A percentile compares a stretch with the other conserved stretches of the same genome.
These are phyloP conservation scores for Colletotrichum phormii DNA, from an alignment of 2,329 filamentous ascomycete species.

Conservation along the genomic window DNA sequence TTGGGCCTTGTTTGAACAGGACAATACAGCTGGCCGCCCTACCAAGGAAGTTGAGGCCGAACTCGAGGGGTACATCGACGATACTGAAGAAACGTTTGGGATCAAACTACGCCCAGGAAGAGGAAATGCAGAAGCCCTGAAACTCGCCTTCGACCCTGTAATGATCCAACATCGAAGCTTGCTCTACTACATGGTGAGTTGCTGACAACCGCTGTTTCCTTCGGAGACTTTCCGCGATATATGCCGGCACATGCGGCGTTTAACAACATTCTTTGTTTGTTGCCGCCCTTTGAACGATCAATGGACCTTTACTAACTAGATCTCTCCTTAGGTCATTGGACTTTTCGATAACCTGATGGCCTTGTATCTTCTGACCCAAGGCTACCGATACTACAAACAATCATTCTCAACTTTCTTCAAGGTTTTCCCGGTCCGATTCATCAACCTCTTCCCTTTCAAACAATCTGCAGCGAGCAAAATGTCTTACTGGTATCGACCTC, in stretches of 20 bases:
- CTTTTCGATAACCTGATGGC: constrained; percentile 56
- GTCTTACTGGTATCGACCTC: constrained; percentile 71
- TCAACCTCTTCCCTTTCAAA: constrained; percentile 57
- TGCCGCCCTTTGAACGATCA: neutral
- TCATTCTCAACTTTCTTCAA: constrained; percentile 55
- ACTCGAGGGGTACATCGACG: constrained; percentile 65
- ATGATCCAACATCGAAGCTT: constrained; percentile 66
- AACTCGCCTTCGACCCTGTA: constrained; percentile 69
- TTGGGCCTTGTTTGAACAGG: constrained; percentile 68
- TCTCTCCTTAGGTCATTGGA: constrained; percentile 52
- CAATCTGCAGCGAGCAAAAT: constrained; percentile 59
- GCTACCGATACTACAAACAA: constrained; percentile 58
- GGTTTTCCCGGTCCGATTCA: constrained; percentile 66
- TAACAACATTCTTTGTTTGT: neutral
- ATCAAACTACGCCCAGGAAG: constrained; percentile 61
- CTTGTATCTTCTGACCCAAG: constrained; percentile 44
- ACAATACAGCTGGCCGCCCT: constrained; percentile 48
- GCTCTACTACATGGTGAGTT: constrained; percentile 66
- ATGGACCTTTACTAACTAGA: neutral
- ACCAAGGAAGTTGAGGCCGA: constrained; percentile 60
- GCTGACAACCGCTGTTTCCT: no score
- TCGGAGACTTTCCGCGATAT: neutral
- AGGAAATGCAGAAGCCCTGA: constrained; percentile 63
- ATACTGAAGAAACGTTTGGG: constrained; percentile 63
- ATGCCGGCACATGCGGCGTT: neutral